These are phyloP conservation scores for Pyrenochaeta sp. DNA, from an alignment of 2,329 filamentous ascomycete genomes.

Conservation along the genomic window DNA sequence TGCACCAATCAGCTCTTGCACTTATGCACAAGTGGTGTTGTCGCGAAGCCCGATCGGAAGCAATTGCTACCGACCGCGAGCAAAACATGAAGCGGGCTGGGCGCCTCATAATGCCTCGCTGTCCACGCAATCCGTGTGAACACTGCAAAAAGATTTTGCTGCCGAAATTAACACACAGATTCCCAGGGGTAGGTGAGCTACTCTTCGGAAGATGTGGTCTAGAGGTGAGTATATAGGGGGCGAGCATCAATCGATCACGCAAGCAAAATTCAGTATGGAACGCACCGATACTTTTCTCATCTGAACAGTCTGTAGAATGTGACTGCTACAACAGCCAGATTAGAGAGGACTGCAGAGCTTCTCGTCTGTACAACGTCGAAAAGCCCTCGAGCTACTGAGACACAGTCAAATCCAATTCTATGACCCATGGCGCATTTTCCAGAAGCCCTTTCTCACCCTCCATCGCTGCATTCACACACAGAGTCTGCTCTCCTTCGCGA, in stretches of 20 bases:
- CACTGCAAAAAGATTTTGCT: not conserved
- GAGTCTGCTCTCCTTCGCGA: constrained; percentile 55
- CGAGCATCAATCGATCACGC: too few species aligned
- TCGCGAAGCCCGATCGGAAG: constrained; percentile 11
- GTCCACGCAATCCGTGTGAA: constrained; percentile 4
- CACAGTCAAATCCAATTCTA: constrained; percentile 57
- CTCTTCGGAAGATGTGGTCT: too few species aligned
- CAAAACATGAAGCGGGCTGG: not conserved
- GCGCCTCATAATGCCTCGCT: not conserved
- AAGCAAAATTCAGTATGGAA: too few species aligned
- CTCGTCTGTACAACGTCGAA: too few species aligned
- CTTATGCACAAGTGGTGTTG: not conserved
- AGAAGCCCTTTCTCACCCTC: constrained; percentile 58
- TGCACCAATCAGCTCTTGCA: constrained; percentile 11
- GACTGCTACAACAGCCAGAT: too few species aligned
- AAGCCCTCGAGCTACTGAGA: not conserved
- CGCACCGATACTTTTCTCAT: too few species aligned
- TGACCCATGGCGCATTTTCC: constrained; percentile 62
- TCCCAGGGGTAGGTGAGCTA: too few species aligned
- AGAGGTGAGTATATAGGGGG: too few species aligned
- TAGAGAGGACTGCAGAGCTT: too few species aligned
- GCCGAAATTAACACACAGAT: too few species aligned
- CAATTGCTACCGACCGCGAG: constrained; percentile 12
- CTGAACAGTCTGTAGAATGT: too few species aligned
- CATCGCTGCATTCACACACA: constrained; percentile 66